phyloP scores from a whole-genome alignment of 768 basidiomycete species.

The Sporobolomyces pararoseus region DNA sequence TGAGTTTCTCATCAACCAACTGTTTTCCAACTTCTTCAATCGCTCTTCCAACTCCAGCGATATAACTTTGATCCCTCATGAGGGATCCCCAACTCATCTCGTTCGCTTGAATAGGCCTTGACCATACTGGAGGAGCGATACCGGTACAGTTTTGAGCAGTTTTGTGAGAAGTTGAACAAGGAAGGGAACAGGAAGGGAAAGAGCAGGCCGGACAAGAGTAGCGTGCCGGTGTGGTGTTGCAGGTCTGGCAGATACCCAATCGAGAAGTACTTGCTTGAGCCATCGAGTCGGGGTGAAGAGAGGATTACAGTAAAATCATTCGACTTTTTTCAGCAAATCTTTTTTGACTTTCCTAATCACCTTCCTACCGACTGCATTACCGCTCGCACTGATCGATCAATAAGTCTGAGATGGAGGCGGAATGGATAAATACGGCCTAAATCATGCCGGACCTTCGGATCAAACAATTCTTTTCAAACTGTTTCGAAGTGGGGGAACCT shows the following conservation, averaged over 20 bases:
- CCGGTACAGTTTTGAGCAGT: slow-evolving; percentile 23
- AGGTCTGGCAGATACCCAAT: slow-evolving; percentile 26
- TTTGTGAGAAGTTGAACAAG: slow-evolving; percentile 40
- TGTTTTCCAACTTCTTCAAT: slow-evolving; percentile 31
- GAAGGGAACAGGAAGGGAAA: slow-evolving; percentile 38
- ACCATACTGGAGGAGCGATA: slow-evolving; percentile 33
- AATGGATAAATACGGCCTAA: too few species aligned
- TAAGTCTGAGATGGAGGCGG: too few species aligned
- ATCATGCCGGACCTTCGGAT: too few species aligned
- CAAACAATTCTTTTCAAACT: too few species aligned
- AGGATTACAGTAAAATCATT: background rate
- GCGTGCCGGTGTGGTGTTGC: slow-evolving; percentile 17
- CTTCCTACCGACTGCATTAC: too few species aligned
- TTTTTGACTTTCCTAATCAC: too few species aligned
- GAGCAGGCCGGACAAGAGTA: slow-evolving; percentile 41
- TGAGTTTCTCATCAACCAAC: slow-evolving; percentile 29
- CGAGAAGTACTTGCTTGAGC: slow-evolving; percentile 8
- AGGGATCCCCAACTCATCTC: slow-evolving; percentile 39
- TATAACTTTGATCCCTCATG: slow-evolving; percentile 40
- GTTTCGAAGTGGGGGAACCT: too few species aligned
- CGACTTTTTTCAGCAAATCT: background rate
- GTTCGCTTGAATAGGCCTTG: slow-evolving; percentile 20
- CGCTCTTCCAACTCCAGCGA: slow-evolving; percentile 32
- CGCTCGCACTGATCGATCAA: too few species aligned
- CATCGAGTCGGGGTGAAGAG: slow-evolving; percentile 9